A percentile compares a stretch with the other conserved stretches of the same genome.
phyloP scores from a whole-genome alignment of 768 basidiomycete genomes.

The Albatrellus ellisii region DNA sequence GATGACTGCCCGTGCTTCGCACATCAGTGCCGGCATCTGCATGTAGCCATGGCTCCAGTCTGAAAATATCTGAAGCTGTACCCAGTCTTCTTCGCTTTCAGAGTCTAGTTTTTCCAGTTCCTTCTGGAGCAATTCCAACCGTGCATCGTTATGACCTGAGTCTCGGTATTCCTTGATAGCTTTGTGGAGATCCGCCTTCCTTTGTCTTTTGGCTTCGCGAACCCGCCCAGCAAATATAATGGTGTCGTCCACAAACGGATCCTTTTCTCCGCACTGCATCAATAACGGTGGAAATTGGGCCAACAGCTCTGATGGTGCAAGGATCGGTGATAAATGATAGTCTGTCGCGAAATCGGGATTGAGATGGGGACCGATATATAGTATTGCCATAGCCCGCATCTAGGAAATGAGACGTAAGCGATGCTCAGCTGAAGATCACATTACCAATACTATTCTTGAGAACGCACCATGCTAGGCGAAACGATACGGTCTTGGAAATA shows the following conservation, averaged over 20 bases:
- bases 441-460: not conserved
- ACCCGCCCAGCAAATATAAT: slow-evolving; percentile 92
- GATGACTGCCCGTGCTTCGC: slow-evolving; percentile 67
- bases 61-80: slow-evolving; percentile 83
- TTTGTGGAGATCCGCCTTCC: slow-evolving; percentile 55
- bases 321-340: slow-evolving; percentile 92
- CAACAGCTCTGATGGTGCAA: slow-evolving; percentile 71
- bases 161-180: slow-evolving; percentile 43
- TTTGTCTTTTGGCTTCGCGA: slow-evolving; percentile 85
- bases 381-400: slow-evolving; percentile 99
- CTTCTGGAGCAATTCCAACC: slow-evolving; percentile 17
- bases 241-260: slow-evolving; percentile 91
- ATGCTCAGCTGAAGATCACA: slow-evolving; percentile 1
- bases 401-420: slow-evolving; percentile 21
- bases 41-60: slow-evolving; percentile 98
- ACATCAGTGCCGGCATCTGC: slow-evolving; percentile 86
- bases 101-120: slow-evolving; percentile 47
- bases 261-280: slow-evolving; percentile 92
- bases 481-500: slow-evolving; percentile 92
- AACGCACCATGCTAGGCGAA: slow-evolving; percentile 87
- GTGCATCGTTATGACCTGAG: slow-evolving; percentile 47
- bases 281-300: slow-evolving; percentile 90
- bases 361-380: slow-evolving; percentile 88
- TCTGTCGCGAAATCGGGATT: slow-evolving; percentile 92
- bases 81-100: slow-evolving; percentile 90